Conservation (phyloP, 257 asterid genomes). For the Przewalskia tangutica region DNA sequence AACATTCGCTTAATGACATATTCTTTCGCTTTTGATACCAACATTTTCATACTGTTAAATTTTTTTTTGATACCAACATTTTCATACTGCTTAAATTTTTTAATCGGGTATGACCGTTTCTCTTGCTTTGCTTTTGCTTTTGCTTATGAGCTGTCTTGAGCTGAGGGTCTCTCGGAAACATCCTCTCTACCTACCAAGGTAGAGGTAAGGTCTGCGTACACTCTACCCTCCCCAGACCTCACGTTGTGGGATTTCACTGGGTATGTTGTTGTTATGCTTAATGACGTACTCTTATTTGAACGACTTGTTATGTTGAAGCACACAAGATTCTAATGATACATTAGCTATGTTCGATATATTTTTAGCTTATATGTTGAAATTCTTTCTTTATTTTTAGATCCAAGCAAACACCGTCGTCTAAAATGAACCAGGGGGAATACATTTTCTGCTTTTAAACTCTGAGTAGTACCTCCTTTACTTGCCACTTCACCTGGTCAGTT, state of each 20-base stretch:
- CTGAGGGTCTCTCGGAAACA: too few relatives aligned
- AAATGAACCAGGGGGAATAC: neutral
- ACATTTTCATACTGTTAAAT: too few relatives aligned
- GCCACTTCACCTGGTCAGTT: neutral
- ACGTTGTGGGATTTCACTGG: too few relatives aligned
- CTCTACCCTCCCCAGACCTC: too few relatives aligned
- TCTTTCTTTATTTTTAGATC: neutral
- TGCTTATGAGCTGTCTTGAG: too few relatives aligned
- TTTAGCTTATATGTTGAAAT: neutral
- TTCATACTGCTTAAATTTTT: too few relatives aligned
- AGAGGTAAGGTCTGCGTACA: too few relatives aligned
- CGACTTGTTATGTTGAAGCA: neutral
- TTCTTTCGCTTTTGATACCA: too few relatives aligned
- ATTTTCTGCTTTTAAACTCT: neutral
- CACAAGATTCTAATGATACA: neutral
- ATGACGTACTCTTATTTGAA: neutral
- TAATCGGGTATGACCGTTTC: too few relatives aligned
- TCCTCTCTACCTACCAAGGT: too few relatives aligned
- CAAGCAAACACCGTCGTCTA: neutral
- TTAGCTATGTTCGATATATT: neutral
- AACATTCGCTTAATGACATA: neutral
- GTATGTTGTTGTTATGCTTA: neutral
- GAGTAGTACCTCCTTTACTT: neutral
- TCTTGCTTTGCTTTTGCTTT: too few relatives aligned
- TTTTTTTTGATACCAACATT: too few relatives aligned